Evolutionary conservation across 306 rosid genomes (phyloP).

Genomic region (Lagenaria siceraria): DNA sequence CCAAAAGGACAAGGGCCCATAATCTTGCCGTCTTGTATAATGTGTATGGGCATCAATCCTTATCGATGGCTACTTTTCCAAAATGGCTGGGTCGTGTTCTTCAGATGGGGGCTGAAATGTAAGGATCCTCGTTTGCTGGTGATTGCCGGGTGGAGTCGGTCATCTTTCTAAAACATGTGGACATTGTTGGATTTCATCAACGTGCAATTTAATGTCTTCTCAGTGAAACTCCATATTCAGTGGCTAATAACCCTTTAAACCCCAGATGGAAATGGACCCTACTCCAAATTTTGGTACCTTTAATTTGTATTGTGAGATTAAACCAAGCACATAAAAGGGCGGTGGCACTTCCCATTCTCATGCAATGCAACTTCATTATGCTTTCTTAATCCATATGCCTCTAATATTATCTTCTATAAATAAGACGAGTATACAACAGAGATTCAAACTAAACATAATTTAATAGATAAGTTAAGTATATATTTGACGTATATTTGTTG

Average conservation of each 20-base stretch:
- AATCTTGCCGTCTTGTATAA: not conserved
- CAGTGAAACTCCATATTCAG: not conserved
- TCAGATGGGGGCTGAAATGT: not conserved
- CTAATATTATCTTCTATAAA: too few species aligned
- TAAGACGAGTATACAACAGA: too few species aligned
- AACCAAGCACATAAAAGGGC: not conserved
- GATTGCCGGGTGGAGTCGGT: constrained; percentile 2
- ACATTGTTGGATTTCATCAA: not conserved
- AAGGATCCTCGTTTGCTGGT: not conserved
- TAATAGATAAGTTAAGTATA: too few species aligned
- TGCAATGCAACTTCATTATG: not conserved
- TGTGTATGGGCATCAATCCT: not conserved
- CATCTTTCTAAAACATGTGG: not conserved
- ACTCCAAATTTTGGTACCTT: not conserved
- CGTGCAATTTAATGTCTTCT: not conserved
- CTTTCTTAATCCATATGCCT: not conserved
- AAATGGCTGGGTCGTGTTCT: not conserved
- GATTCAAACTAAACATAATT: too few species aligned
- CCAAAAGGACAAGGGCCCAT: not conserved
- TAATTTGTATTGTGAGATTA: not conserved
- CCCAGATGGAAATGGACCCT: constrained; percentile 3
- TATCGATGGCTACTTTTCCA: not conserved
- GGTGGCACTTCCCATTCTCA: not conserved
- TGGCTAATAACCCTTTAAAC: not conserved
- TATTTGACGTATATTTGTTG: too few species aligned